Evolutionary conservation across 2,329 filamentous ascomycete species (phyloP), one percentile per base, ranked within the genome.

Genomic region (Beauveria sp.): DNA sequence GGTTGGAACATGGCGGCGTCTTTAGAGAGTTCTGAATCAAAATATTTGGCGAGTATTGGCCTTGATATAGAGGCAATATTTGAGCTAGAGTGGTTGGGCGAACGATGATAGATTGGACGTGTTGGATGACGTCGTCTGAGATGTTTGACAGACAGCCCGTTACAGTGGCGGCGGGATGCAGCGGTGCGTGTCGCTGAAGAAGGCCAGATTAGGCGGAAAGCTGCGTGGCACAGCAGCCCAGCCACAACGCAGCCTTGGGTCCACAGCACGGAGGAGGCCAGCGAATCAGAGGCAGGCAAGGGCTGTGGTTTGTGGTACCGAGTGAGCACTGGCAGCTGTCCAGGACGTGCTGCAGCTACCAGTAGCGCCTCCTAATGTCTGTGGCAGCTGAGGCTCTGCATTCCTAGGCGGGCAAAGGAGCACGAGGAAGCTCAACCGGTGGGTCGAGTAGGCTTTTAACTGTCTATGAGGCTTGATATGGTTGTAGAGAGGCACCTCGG

Each of bases 81-180:
- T 34, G 30, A 34, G 12, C 30, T 34, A 34, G 30, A 34, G 30
- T 34, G 5, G 12, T 5, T 12, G 30, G 30, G 14, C 30, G 12
- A 34, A 14, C 5, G 30, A 34, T 34, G 30, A 12, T 34, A 34
- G 30, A 37, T 37, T 37, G 34, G 44, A 7, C 44, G 12, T 28
- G 55, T 22, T 57, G 10, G 55, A 57, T 57, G 55, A 57, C 55
- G 34, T 37, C 34, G 34, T 37, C 34, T 16, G 55, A 57, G 43
- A 57, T 40, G 30, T 16, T 22, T 14, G 51, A 41, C 20, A 28
- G 43, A 20, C 28, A 37, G 20, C 55, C 55, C 44, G 43, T 34
- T 18, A 12, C 54, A 56, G 20, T 16, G 34, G 14, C 55, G 44
- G 53, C 44, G 24, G 10, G 20, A 46, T 46, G 18, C 26, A 34